phyloP scores from a whole-genome alignment of 345 rosid genomes.

The Noccaea bulbosa region DNA sequence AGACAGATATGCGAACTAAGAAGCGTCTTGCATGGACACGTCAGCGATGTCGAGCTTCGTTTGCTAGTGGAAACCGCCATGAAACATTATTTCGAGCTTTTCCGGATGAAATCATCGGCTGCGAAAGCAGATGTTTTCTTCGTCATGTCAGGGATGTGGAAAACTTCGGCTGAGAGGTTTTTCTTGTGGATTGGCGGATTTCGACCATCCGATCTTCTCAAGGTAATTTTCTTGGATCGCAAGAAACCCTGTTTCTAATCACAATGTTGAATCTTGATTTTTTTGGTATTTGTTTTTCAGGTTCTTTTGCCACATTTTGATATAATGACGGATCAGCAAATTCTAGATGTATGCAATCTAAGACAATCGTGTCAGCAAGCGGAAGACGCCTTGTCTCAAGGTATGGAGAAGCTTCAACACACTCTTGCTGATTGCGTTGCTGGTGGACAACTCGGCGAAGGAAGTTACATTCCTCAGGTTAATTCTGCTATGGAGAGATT shows the following conservation, averaged over 20 bases:
- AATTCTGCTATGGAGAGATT: conserved; percentile 75
- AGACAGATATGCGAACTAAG: conserved; percentile 67
- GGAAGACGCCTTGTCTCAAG: conserved; percentile 91
- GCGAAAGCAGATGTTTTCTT: conserved; percentile 87
- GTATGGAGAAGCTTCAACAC: conserved; percentile 88
- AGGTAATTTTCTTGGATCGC: conserved; percentile 49
- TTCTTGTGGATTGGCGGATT: conserved; percentile 97
- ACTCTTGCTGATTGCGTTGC: conserved; percentile 72
- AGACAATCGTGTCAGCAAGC: conserved; percentile 90
- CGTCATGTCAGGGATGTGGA: conserved; percentile 91
- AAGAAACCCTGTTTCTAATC: neutral
- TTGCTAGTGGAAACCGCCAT: conserved; percentile 66
- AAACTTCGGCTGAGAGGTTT: conserved; percentile 78
- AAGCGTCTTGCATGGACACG: conserved; percentile 61
- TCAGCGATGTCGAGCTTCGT: conserved; percentile 62
- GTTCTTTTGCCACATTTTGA: conserved; percentile 81
- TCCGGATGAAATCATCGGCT: conserved; percentile 73
- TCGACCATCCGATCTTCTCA: conserved; percentile 93
- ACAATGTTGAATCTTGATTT: neutral
- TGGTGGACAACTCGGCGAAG: conserved; percentile 60
- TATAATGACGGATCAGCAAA: conserved; percentile 70
- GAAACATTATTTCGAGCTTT: conserved; percentile 80
- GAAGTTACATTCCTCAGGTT: conserved; percentile 57
- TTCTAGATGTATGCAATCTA: conserved; percentile 57
- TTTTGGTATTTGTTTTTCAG: conserved; percentile 41